Evolutionary conservation across 768 basidiomycete species (phyloP), one percentile per base, ranked within the genome.

Genomic region (Mycena pura): DNA sequence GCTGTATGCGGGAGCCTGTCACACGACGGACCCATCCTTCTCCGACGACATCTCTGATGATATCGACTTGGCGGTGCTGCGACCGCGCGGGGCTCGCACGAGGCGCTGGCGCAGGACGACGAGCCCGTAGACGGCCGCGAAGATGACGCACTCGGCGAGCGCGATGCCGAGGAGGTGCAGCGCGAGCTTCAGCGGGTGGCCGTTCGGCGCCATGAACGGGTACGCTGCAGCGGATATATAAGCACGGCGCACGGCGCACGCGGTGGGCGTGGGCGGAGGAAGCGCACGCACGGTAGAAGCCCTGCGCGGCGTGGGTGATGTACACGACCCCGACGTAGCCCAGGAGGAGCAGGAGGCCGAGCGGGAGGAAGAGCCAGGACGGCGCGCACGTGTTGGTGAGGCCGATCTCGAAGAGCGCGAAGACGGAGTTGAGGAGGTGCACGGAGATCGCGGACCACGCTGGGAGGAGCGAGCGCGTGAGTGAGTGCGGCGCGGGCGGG

Each of bases 271-370:
- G n/a, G n/a, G n/a, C n/a, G 13, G 14, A 24, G 3, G 14, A 5
- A 24, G 36, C 2, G 43, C 5, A 31, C 81, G 46, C 56, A 85
- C 84, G 72, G 69, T 85, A 85, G 67, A 83, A 77, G 1, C 78
- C 77, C 65, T 82, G 81, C 0, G 81, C 81, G 1, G 74, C 80
- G 51, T 72, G 48, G 0, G 82, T 83, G 47, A 85, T 74, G 58
- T 85, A 85, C 3, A 83, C 78, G 5, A 85, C 63, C 9, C 77
- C 84, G 17, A 83, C 72, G 60, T 85, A 85, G 11, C 70, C 61
- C 6, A 58, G 73, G n/a, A 85, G 78, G 22, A 80, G 57, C 46
- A 82, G 21, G 3, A 82, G 22, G 28, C 77, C 72, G 31, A 75
- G 68, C 2, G 70, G 58, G 9, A 83, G 67, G 64, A 80, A 74